Base-by-base conservation (phyloP, 768 basidiomycete species). In the Boletus speciosus region DNA sequence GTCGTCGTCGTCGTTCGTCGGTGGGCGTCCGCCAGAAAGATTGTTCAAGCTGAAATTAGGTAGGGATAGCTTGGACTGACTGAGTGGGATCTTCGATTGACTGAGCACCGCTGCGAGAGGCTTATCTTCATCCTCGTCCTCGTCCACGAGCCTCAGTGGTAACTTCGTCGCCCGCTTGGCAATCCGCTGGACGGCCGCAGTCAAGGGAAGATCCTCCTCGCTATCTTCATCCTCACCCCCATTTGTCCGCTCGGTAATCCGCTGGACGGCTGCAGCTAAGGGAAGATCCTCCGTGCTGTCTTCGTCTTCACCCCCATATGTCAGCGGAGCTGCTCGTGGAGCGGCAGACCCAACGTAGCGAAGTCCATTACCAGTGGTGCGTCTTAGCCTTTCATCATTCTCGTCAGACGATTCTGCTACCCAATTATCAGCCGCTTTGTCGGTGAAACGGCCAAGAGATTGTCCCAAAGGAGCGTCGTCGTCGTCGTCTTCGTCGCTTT, bases 221-320 rank as follows among this genome's bases (percentile, higher is more conserved):
- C 87, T 88, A 57, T 84, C 82, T 19, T 78, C 78, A 47, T 76
- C 79, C 16, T 61, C 63, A 21, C 9, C 43, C 23, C 31, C 10
- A 32, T 10, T 32, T 32, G 68, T 73, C 45, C 83, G 80, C 54
- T 78, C 77, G 19, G 71, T 71, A n/a, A 77, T 82, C 34, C 81
- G 80, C 51, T 75, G 74, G n/a, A 83, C 73, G 9, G 86, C 81
- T 3, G 80, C 81, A 27, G 83, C 81, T 9, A 93, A 75, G 3
- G 92, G 92, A 40, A 91, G 60, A 71, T 93, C 90, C 59, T 93
- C 90, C 49, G 90, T 90, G 56, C 86, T 88, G 56, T 84, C 82
- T 21, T 78, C 78, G 45, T 76, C 79, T 15, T 62, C 63, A 21
- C 9, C 46, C 23, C 23, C 27, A 19, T 45, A 15, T 10, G 27